Percentiles rank a stretch among this genome's conserved stretches.
Conservation (phyloP, 176 grass and related monocot species). For the Puya raimondii region DNA sequence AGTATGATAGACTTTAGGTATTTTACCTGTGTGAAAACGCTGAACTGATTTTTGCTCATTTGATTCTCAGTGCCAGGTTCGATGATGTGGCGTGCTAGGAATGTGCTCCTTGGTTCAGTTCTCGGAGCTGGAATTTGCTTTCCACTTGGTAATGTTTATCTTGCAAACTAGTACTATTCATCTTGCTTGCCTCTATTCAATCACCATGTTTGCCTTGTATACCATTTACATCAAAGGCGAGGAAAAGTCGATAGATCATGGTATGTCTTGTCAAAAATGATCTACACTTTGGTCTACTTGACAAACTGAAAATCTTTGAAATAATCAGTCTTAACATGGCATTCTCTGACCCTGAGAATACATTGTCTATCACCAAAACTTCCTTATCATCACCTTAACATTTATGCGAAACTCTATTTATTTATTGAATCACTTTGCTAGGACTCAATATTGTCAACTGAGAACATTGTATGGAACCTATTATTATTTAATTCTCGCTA, state of each 20-base stretch:
- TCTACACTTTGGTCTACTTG: too few species aligned
- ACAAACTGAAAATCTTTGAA: background rate
- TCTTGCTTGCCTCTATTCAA: background rate
- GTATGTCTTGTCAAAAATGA: too few species aligned
- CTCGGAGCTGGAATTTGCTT: slow-evolving; percentile 88
- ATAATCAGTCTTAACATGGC: background rate
- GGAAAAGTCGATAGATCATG: background rate
- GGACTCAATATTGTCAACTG: background rate
- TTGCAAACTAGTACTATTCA: background rate
- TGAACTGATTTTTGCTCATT: slow-evolving; percentile 3
- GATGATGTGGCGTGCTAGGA: slow-evolving; percentile 71
- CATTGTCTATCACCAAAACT: too few species aligned
- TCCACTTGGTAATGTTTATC: slow-evolving; percentile 55
- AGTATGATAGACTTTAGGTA: background rate
- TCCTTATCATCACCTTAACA: too few species aligned
- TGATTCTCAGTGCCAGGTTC: slow-evolving; percentile 75
- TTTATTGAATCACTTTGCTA: background rate
- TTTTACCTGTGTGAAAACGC: background rate
- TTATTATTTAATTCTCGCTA: background rate
- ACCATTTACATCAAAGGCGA: background rate
- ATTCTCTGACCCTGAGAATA: background rate
- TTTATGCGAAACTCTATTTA: background rate
- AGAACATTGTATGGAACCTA: background rate
- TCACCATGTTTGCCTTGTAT: background rate
- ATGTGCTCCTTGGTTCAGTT: slow-evolving; percentile 68